Evolutionary conservation across 257 asterid genomes (phyloP), one percentile per base, ranked within the genome.

Genomic region (Solanum pennellii): DNA sequence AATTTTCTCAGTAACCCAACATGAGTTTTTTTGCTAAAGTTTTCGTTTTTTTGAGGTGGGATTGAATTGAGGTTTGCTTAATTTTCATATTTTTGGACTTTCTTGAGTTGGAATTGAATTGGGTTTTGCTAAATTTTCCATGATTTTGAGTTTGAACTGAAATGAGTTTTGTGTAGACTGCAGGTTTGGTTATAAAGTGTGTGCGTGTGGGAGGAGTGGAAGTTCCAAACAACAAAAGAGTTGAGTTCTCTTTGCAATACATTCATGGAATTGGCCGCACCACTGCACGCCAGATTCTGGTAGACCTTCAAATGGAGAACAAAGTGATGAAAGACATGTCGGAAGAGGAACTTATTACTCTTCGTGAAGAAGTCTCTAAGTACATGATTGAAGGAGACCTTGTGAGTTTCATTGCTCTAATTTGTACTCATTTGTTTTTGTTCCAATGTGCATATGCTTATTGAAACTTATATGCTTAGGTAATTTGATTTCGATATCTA

Each of bases 121-220:
- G 66, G 27, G 18, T 29, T 29, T 76, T 45, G 29, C 18, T 80
- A 29, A 16, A 18, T 9, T 80, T 45, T 80, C 41, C 5, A 80
- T 77, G 37, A 6, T 25, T 77, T 79, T 79, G 84, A 27, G 27
- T 79, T 80, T 49, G 66, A 47, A 80, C 27, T 27, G 65, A 3
- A 77, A 80, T 79, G 84, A 45, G 5, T 10, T 27, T 45, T 27
- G 44, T 80, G 84, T 47, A 97, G 99, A 66, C 92, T 90, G 98
- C 98, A 80, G 94, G 97, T 44, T 88, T 97, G 92, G 92, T 90
- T 87, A 91, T 97, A 80, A 94, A 84, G 89, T 97, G 98, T 87
- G 99, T 96, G 74, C 99, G 99, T 93, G 98, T 97, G 79, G 99
- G 99, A 80, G 99, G 98, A 44, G 99, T 97, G 44, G 99, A 97